Conservation (phyloP, 2,329 filamentous ascomycete genomes). For the Neophaeococcomyces aloes region DNA sequence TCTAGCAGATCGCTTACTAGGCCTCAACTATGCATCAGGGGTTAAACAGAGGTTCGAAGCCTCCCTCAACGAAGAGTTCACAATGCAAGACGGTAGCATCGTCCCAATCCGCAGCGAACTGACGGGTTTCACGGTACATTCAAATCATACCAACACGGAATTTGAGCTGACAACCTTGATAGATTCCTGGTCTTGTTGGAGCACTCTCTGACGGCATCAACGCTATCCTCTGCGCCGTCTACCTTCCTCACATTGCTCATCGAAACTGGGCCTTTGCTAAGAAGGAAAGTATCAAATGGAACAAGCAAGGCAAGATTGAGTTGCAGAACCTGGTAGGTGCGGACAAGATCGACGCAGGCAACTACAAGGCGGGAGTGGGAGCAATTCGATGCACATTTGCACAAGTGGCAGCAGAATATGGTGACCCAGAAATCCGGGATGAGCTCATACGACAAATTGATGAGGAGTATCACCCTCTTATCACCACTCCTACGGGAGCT, state of each 20-base stretch:
- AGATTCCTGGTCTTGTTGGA: conserved; percentile 14
- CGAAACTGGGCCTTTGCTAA: conserved; percentile 17
- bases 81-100: conserved; percentile 12
- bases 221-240: conserved; percentile 14
- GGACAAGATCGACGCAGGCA: conserved; percentile 17
- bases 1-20: too few species aligned
- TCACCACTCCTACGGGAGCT: conserved; percentile 9
- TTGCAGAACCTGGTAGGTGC: conserved; percentile 13
- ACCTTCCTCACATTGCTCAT: conserved; percentile 15
- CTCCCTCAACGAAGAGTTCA: conserved; percentile 12
- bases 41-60: conserved; percentile 11
- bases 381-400: conserved; percentile 10
- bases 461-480: conserved; percentile 14
- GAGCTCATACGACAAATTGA: conserved; percentile 13
- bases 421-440: conserved; percentile 9
- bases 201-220: conserved; percentile 14
- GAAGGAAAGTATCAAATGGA: conserved; percentile 10
- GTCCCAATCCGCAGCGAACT: conserved; percentile 14
- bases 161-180: neutral
- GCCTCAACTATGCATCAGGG: conserved; percentile 4
- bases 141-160: neutral
- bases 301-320: conserved; percentile 10
- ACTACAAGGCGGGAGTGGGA: conserved; percentile 14
- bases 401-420: conserved; percentile 12
- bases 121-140: conserved; percentile 12